Base-by-base conservation (phyloP, 495 filamentous ascomycete species). In the Sphaerosporella brunnea region DNA sequence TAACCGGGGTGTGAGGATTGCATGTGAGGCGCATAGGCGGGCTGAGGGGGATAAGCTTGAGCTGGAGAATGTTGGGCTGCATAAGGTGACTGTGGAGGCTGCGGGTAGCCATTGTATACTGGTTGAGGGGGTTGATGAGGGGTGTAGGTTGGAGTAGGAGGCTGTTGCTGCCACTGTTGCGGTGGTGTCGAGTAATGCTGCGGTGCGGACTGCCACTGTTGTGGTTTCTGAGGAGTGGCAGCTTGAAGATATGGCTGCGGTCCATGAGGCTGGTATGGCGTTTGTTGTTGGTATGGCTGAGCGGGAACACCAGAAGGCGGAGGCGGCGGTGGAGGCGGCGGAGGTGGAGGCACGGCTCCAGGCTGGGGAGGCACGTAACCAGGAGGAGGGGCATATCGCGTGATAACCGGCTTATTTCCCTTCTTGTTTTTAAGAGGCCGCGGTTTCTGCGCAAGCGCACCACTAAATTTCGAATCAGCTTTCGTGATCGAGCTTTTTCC, bases 401-500 rank as follows among this genome's bases (percentile, higher is more conserved):
- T 67, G 52, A 64, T 62, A 15, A 68, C 59, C 23, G 63, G 66
- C 43, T 56, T 61, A 48, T 51, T 63, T 47, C 58, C 63, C 48
- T 65, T 68, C 32, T 58, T 57, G 36, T 59, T 58, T 23, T 55
- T 47, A n/a, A 50, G 53, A 32, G 51, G 44, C 23, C 55, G 52
- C 38, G 52, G 45, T 40, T 45, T 45, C 48, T 58, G 48, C 18
- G 45, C 62, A 39, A 57, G 36, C 45, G 47, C 58, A 18, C 53
- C 55, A 39, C 47, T 53, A 30, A 21, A 43, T 16, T 24, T 36
- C 42, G 34, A 45, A 16, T 18, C 7, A 32, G 13, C 7, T 13
- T 32, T 5, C 28, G 13, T 32, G 7, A 32, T 13, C 5, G 13
- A 32, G 28, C 5, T 32, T 32, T 18, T 47, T 41, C 19, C 15